Evolutionary conservation across 345 rosid species (phyloP).

Genomic region (Moringa oleifera): DNA sequence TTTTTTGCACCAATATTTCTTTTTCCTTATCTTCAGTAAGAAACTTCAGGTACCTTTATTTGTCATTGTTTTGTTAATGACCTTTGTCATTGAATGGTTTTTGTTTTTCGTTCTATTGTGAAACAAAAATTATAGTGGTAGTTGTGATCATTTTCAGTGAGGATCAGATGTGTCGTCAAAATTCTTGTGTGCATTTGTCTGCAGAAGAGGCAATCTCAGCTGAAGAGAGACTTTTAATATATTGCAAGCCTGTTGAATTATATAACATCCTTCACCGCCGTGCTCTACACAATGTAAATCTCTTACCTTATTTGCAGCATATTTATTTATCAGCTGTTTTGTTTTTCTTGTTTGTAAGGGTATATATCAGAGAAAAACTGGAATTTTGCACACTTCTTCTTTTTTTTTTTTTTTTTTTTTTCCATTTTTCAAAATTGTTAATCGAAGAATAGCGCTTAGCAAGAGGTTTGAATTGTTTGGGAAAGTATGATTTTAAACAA

Average conservation of each 20-base stretch:
- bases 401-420: too few species aligned
- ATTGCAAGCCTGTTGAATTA: conserved; percentile 81
- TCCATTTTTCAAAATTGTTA: too few species aligned
- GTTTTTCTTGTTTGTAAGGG: too few species aligned
- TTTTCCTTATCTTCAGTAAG: too few species aligned
- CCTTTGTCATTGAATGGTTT: not conserved
- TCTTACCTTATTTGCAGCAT: conserved; percentile 6
- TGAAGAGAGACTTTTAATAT: conserved; percentile 63
- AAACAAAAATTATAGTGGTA: not conserved
- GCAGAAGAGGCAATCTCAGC: conserved; percentile 60
- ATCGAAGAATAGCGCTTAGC: not conserved
- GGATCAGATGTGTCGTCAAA: conserved; percentile 69
- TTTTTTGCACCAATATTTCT: not conserved
- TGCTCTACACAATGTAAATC: conserved; percentile 47
- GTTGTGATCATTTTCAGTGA: conserved; percentile 21
- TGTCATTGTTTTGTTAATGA: not conserved
- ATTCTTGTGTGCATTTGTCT: conserved; percentile 46
- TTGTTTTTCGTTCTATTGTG: not conserved
- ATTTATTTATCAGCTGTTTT: conserved; percentile 4
- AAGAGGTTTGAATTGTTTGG: not conserved
- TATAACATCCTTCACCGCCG: conserved; percentile 69
- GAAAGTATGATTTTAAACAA: too few species aligned
- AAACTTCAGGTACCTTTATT: too few species aligned
- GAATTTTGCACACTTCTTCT: too few species aligned
- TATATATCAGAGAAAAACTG: too few species aligned